These are phyloP conservation scores for Phellopilus nigrolimitatus DNA, from an alignment of 1,284 basidiomycete species.

Conservation along the genomic window DNA sequence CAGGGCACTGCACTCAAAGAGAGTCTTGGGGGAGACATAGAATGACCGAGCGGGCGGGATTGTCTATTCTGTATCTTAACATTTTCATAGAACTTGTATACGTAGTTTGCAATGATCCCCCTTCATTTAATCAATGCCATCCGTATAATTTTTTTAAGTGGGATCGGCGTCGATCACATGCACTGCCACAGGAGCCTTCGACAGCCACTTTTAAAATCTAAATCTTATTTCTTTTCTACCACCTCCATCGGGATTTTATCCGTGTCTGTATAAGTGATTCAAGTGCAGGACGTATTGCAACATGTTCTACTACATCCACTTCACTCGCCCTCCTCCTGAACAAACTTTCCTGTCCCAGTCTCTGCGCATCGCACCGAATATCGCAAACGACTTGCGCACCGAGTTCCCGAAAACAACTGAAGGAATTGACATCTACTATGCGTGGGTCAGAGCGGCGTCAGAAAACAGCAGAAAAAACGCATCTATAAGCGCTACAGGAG, in stretches of 20 bases:
- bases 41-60: neutral
- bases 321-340: conserved; percentile 67
- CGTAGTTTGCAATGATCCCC: conserved; percentile 14
- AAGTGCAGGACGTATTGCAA: too few relatives aligned
- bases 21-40: neutral
- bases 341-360: conserved; percentile 34
- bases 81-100: conserved; percentile 10
- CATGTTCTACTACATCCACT: conserved; percentile 79
- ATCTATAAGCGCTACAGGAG: neutral
- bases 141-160: too few relatives aligned
- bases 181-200: too few relatives aligned
- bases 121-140: neutral
- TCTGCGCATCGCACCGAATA: conserved; percentile 62
- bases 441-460: conserved; percentile 39
- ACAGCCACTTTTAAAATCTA: too few relatives aligned
- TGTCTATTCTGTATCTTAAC: neutral
- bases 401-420: conserved; percentile 39
- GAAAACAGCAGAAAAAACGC: neutral
- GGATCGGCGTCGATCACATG: too few relatives aligned
- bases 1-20: neutral
- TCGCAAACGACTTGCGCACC: conserved; percentile 79
- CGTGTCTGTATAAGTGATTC: too few relatives aligned
- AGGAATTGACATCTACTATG: conserved; percentile 43
- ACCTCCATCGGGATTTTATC: too few relatives aligned
- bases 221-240: neutral